Evolutionary conservation across 2,329 filamentous ascomycete species (phyloP).

Genomic region (Talaromyces albobiverticillius): DNA sequence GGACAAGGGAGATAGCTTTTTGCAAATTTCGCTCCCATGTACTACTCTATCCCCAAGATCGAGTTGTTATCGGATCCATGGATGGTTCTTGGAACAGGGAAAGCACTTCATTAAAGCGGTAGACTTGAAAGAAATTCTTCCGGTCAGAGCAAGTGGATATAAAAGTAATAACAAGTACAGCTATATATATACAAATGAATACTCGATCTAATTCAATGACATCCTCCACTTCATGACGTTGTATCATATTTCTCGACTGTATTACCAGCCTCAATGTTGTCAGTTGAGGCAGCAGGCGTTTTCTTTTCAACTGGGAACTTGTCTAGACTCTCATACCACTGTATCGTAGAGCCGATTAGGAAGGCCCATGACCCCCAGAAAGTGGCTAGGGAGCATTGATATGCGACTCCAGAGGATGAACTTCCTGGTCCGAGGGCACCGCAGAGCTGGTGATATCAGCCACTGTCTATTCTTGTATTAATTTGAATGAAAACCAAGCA

Average conservation of each 20-base stretch:
- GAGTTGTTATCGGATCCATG: not conserved
- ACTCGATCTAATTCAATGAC: too few species aligned
- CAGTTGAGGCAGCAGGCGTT: not conserved
- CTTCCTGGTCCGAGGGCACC: slow-evolving; percentile 55
- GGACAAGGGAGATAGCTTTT: slow-evolving; percentile 5
- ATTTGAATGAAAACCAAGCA: not conserved
- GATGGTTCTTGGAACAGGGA: too few species aligned
- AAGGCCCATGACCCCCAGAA: slow-evolving; percentile 43
- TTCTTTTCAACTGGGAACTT: slow-evolving; percentile 45
- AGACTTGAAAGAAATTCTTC: too few species aligned
- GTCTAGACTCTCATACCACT: slow-evolving; percentile 50
- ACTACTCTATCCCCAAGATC: too few species aligned
- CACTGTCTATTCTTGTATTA: not conserved
- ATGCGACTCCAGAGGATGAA: slow-evolving; percentile 41
- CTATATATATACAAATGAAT: not conserved
- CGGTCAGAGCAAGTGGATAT: too few species aligned
- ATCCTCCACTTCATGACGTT: not conserved
- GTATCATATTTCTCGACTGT: not conserved
- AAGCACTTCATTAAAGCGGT: too few species aligned
- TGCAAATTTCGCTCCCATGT: not conserved
- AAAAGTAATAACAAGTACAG: too few species aligned
- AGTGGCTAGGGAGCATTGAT: slow-evolving; percentile 48
- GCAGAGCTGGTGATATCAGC: slow-evolving; percentile 38
- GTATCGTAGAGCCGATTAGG: slow-evolving; percentile 46
- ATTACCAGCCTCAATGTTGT: not conserved